phyloP scores from a whole-genome alignment of 2,329 filamentous ascomycete species.

The Myriosclerotinia curreyana region DNA sequence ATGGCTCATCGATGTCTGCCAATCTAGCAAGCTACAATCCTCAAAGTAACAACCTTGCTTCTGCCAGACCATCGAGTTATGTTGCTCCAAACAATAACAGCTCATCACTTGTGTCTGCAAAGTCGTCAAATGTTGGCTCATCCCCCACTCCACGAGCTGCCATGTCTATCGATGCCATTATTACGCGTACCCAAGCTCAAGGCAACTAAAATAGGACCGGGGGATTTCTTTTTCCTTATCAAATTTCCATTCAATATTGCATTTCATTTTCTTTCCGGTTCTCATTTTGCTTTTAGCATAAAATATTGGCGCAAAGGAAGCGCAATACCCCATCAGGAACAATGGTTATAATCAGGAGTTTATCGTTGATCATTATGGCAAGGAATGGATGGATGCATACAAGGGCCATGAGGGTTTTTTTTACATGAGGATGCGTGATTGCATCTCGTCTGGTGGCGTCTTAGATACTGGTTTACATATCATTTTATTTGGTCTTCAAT shows the following conservation, averaged over 20 bases:
- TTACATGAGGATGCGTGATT: conserved; percentile 4
- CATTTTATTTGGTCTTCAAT: neutral
- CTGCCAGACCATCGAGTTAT: neutral
- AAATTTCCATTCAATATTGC: neutral
- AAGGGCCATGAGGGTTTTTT: conserved; percentile 11
- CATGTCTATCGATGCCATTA: conserved; percentile 20
- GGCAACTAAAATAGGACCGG: no score
- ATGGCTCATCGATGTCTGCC: neutral
- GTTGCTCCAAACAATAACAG: neutral
- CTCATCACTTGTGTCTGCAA: neutral
- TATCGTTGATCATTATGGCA: conserved; percentile 4
- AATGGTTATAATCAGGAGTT: conserved; percentile 10
- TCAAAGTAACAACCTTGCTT: neutral
- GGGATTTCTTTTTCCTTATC: neutral
- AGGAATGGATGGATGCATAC: conserved; percentile 1
- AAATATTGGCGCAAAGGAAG: conserved; percentile 15
- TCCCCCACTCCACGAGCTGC: conserved; percentile 14
- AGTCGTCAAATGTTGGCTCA: conserved; percentile 1
- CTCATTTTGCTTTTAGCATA: conserved; percentile 2
- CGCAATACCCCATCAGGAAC: conserved; percentile 13
- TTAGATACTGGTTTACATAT: conserved; percentile 4
- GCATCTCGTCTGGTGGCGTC: conserved; percentile 4
- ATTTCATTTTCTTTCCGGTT: neutral
- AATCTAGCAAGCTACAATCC: neutral
- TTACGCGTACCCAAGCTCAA: conserved; percentile 12